Conservation (phyloP, 1,284 basidiomycete genomes). For the Boletus sp. region DNA sequence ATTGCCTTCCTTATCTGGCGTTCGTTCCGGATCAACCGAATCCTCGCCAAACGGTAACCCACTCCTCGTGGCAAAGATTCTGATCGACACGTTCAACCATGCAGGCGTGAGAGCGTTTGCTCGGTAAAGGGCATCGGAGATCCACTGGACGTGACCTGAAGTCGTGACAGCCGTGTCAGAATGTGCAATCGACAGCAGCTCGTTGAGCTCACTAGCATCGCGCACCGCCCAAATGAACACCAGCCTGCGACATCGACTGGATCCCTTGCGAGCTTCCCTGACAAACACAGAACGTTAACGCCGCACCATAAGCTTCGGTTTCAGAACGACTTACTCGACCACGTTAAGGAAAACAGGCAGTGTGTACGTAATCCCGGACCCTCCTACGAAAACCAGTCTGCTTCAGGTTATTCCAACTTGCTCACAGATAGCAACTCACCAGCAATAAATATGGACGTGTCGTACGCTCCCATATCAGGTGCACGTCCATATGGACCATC, state of each 20-base stretch:
- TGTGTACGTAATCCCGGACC: conserved; percentile 41
- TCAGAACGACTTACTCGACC: conserved; percentile 32
- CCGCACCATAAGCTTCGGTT: no score
- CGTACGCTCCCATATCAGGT: conserved; percentile 34
- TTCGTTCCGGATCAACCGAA: conserved; percentile 11
- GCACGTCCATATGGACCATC: conserved; percentile 45
- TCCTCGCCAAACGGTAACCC: conserved; percentile 5
- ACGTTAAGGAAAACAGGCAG: conserved; percentile 39
- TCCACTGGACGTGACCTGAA: conserved; percentile 33
- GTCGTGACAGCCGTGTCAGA: not conserved
- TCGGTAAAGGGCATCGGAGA: conserved; percentile 30
- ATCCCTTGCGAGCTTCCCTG: conserved; percentile 28
- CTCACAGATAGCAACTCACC: conserved; percentile 21
- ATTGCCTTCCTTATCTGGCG: conserved; percentile 11
- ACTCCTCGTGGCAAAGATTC: conserved; percentile 33
- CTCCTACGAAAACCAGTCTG: conserved; percentile 27
- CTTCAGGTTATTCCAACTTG: not conserved
- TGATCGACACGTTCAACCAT: conserved; percentile 32
- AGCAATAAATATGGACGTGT: conserved; percentile 38
- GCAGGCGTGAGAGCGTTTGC: conserved; percentile 23
- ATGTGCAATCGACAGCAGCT: not conserved
- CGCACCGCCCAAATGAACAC: conserved; percentile 41
- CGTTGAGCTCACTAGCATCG: conserved; percentile 30
- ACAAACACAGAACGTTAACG: not conserved
- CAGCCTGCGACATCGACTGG: conserved; percentile 26